A percentile compares a stretch with the other conserved stretches of the same genome.
phyloP scores from a whole-genome alignment of 176 grass and related monocot genomes.

The Aechmea fasciata region DNA sequence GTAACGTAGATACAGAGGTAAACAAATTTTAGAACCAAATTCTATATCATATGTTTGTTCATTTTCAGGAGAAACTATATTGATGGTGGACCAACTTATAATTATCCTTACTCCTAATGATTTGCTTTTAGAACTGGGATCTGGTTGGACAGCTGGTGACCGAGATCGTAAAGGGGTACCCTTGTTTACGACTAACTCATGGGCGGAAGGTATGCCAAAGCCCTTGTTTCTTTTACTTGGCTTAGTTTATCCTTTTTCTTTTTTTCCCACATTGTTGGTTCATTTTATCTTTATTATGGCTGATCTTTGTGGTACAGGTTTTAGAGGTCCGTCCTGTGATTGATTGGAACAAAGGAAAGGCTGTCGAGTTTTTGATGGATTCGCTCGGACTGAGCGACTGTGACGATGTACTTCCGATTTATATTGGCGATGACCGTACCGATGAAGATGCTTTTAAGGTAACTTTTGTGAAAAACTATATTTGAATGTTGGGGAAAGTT shows the following conservation, averaged over 20 bases:
- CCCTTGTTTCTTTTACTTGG: not conserved
- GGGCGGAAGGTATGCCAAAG: conserved; percentile 64
- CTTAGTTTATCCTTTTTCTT: not conserved
- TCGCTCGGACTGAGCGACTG: conserved; percentile 47
- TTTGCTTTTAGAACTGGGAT: conserved; percentile 46
- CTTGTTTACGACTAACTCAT: conserved; percentile 59
- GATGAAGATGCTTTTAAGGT: conserved; percentile 99
- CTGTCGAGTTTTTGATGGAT: conserved; percentile 77
- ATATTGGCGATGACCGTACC: conserved; percentile 91
- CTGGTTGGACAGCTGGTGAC: conserved; percentile 52
- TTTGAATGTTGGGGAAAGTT: not conserved
- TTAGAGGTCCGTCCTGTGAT: conserved; percentile 94
- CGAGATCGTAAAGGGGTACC: conserved; percentile 43
- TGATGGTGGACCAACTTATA: conserved; percentile 12
- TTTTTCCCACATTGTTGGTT: not conserved
- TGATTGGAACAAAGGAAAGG: conserved; percentile 95
- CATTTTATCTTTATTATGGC: not conserved
- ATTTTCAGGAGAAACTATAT: conserved; percentile 1
- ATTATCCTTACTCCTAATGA: not conserved
- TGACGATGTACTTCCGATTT: conserved; percentile 62
- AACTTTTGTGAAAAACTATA: conserved; percentile 1
- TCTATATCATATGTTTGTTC: not conserved
- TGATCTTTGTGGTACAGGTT: conserved; percentile 41
- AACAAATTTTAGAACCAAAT: conserved; percentile 6
- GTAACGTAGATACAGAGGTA: conserved; percentile 68